Conservation (phyloP, 176 grass and related monocot species). For the Alopecurus myosuroides region DNA sequence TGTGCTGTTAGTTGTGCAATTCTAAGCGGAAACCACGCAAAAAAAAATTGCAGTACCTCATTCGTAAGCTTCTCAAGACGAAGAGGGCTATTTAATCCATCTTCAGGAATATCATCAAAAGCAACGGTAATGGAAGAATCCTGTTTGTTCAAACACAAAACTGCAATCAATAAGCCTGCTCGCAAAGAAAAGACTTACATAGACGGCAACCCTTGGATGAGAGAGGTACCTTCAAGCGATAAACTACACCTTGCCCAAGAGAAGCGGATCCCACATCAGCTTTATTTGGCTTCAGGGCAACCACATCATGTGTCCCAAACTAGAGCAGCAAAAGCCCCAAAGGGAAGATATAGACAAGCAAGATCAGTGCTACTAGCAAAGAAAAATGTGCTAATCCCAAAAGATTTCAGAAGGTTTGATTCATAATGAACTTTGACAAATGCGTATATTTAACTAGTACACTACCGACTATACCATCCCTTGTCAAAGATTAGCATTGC, state of each 20-base stretch:
- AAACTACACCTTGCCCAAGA: conserved; percentile 91
- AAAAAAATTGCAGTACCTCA: conserved; percentile 57
- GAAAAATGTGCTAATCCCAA: not conserved
- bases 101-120: conserved; percentile 98
- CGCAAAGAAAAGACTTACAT: not conserved
- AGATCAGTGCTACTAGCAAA: not conserved
- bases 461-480: not conserved
- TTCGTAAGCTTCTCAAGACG: conserved; percentile 95
- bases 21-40: not conserved
- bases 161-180: not conserved
- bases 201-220: not conserved
- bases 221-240: conserved; percentile 81
- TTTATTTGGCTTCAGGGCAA: conserved; percentile 92
- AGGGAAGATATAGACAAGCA: not conserved
- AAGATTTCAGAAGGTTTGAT: not conserved
- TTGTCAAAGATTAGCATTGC: not conserved
- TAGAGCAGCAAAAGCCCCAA: conserved; percentile 3
- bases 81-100: conserved; percentile 90
- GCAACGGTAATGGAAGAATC: conserved; percentile 87
- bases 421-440: not conserved
- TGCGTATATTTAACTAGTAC: not conserved
- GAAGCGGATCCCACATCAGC: conserved; percentile 62
- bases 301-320: conserved; percentile 92
- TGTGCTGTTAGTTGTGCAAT: not conserved
- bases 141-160: conserved; percentile 47